Conservation (phyloP, 2,329 filamentous ascomycete genomes). For the Pleurostoma richardsiae region DNA sequence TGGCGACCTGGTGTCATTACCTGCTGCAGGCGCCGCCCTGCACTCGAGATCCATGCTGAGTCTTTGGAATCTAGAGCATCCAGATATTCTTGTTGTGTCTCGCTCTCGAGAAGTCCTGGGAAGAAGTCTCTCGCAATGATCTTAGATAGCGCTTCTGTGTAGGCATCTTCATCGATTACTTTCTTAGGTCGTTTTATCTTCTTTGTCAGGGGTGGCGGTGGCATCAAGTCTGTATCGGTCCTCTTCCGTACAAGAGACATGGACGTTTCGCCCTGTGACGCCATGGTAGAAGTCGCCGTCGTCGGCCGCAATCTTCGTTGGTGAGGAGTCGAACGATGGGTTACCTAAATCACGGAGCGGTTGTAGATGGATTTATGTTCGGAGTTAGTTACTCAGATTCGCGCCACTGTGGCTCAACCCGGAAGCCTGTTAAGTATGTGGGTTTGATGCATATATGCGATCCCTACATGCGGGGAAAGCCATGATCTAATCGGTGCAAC, state of each 20-base stretch:
- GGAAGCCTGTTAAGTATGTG: too few relatives aligned
- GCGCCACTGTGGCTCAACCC: too few relatives aligned
- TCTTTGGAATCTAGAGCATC: slow-evolving; percentile 86
- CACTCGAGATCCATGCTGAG: slow-evolving; percentile 78
- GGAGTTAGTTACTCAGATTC: too few relatives aligned
- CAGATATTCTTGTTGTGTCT: slow-evolving; percentile 87
- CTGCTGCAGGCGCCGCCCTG: slow-evolving; percentile 64
- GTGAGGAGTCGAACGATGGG: too few relatives aligned
- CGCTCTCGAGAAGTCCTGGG: slow-evolving; percentile 78
- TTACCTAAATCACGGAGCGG: too few relatives aligned
- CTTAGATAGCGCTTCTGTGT: slow-evolving; percentile 82
- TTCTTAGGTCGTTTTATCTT: slow-evolving; percentile 86
- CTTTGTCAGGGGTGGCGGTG: slow-evolving; percentile 77
- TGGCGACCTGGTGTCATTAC: slow-evolving; percentile 74
- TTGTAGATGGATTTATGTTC: too few relatives aligned
- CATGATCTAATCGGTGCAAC: too few relatives aligned
- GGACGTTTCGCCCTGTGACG: slow-evolving; percentile 25
- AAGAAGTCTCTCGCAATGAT: slow-evolving; percentile 98
- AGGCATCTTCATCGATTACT: slow-evolving; percentile 89
- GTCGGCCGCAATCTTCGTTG: too few relatives aligned
- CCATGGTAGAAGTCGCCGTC: slow-evolving; percentile 2
- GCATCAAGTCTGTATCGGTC: slow-evolving; percentile 72
- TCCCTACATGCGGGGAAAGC: too few relatives aligned
- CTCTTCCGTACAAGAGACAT: slow-evolving; percentile 64
- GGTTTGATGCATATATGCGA: too few relatives aligned